phyloP scores from a whole-genome alignment of 169 alveolate species.

The Plasmodium yoelii region DNA sequence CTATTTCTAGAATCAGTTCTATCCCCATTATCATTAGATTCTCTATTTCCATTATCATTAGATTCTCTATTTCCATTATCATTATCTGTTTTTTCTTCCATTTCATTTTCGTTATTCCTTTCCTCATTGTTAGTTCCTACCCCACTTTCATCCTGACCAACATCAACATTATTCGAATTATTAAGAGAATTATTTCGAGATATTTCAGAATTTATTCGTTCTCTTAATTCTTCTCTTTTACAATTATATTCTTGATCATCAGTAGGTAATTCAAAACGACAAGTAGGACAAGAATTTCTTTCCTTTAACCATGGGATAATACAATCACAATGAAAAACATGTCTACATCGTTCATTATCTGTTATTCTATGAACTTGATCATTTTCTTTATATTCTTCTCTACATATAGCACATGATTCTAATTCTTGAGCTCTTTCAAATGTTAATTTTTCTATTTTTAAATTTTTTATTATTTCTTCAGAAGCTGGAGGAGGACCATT shows the following conservation, averaged over 20 bases:
- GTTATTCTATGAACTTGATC: conserved; percentile 84
- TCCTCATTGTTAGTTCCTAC: background rate
- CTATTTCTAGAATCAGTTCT: background rate
- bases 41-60: background rate
- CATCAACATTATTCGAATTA: background rate
- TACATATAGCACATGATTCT: conserved; percentile 89
- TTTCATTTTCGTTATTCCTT: background rate
- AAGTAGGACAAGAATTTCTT: conserved; percentile 96
- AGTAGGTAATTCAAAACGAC: conserved; percentile 95
- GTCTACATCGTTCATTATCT: conserved; percentile 90
- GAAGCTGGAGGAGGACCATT: conserved; percentile 91
- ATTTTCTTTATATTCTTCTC: conserved; percentile 86
- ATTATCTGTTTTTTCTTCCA: too few species aligned
- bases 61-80: too few species aligned
- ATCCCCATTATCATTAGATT: background rate
- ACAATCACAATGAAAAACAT: conserved; percentile 94
- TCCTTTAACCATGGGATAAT: conserved; percentile 96
- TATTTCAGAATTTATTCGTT: conserved; percentile 80
- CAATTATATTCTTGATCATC: conserved; percentile 93
- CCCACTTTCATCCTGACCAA: background rate
- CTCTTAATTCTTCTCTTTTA: conserved; percentile 84
- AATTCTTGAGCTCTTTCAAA: conserved; percentile 76
- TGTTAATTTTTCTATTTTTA: conserved; percentile 81
- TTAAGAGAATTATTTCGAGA: conserved; percentile 48
- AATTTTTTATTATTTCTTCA: conserved; percentile 79